These are phyloP conservation scores for Populus hybrid DNA, from an alignment of 441 rosid genomes.

Conservation along the genomic window DNA sequence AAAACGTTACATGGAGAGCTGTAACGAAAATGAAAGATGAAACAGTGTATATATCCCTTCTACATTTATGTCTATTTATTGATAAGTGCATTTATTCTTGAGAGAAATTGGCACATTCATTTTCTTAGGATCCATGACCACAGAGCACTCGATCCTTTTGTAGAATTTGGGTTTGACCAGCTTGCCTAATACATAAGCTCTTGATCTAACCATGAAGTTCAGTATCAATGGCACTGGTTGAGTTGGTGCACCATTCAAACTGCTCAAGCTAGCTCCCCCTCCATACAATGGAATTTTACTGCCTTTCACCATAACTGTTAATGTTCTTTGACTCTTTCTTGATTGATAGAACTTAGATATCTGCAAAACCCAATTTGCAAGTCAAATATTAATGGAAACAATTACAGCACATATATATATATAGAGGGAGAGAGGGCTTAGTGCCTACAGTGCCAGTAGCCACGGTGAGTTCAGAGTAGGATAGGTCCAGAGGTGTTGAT, in stretches of 20 bases:
- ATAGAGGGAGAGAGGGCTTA: constrained; percentile 13
- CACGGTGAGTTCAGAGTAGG: constrained; percentile 60
- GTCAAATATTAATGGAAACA: not conserved
- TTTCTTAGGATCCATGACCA: constrained; percentile 54
- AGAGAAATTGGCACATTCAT: constrained; percentile 53
- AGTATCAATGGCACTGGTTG: constrained; percentile 61
- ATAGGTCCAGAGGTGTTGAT: constrained; percentile 64
- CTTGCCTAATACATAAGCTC: constrained; percentile 75
- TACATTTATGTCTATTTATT: constrained; percentile 1
- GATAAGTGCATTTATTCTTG: constrained; percentile 48
- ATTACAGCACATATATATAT: too few species aligned
- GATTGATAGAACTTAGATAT: constrained; percentile 65
- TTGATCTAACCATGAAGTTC: constrained; percentile 56
- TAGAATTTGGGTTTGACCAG: constrained; percentile 73
- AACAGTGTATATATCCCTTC: not conserved
- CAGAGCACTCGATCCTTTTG: constrained; percentile 54
- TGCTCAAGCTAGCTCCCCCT: constrained; percentile 57
- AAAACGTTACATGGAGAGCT: not conserved
- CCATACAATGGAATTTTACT: constrained; percentile 76
- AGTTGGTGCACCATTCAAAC: constrained; percentile 41
- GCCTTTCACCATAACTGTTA: constrained; percentile 49
- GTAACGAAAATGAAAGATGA: not conserved
- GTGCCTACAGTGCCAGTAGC: constrained; percentile 66
- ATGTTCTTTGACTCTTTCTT: constrained; percentile 68
- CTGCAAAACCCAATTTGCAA: constrained; percentile 35